phyloP scores from a whole-genome alignment of 495 filamentous ascomycete species.

The Tuber magnatum region DNA sequence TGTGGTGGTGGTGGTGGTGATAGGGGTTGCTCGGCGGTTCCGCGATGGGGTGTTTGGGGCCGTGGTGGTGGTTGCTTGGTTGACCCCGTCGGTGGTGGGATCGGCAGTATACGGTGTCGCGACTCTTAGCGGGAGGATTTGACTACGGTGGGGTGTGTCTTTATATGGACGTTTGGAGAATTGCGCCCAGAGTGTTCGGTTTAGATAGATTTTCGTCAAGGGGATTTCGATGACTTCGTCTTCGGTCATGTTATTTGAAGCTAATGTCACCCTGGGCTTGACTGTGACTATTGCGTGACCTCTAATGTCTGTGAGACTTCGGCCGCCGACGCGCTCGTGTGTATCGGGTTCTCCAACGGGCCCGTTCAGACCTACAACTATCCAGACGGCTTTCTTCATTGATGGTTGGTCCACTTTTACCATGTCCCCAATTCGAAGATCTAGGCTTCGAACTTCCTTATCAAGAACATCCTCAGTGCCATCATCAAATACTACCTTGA shows the following conservation, averaged over 20 bases:
- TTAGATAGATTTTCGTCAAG: constrained; percentile 37
- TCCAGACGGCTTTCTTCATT: constrained; percentile 34
- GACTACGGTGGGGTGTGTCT: not conserved
- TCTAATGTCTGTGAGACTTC: constrained; percentile 24
- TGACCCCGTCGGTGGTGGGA: not conserved
- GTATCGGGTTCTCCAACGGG: not conserved
- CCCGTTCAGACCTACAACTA: constrained; percentile 22
- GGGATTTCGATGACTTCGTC: constrained; percentile 21
- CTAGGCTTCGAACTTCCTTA: constrained; percentile 28
- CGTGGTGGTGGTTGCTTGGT: constrained; percentile 10
- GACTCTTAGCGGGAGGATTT: not conserved
- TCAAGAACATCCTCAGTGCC: constrained; percentile 28
- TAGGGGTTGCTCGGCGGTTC: constrained; percentile 9
- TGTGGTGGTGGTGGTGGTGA: not conserved
- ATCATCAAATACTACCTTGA: constrained; percentile 37
- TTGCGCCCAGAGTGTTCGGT: constrained; percentile 37
- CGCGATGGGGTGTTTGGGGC: constrained; percentile 21
- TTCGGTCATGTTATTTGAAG: not conserved
- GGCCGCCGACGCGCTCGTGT: not conserved
- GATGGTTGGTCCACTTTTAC: constrained; percentile 29
- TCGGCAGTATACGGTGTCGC: not conserved
- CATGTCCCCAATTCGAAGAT: constrained; percentile 31
- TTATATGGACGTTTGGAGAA: constrained; percentile 21
- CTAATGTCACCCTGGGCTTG: constrained; percentile 11
- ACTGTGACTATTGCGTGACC: constrained; percentile 24